phyloP scores from a whole-genome alignment of 2,329 filamentous ascomycete genomes.

The Sphaerulina musiva region DNA sequence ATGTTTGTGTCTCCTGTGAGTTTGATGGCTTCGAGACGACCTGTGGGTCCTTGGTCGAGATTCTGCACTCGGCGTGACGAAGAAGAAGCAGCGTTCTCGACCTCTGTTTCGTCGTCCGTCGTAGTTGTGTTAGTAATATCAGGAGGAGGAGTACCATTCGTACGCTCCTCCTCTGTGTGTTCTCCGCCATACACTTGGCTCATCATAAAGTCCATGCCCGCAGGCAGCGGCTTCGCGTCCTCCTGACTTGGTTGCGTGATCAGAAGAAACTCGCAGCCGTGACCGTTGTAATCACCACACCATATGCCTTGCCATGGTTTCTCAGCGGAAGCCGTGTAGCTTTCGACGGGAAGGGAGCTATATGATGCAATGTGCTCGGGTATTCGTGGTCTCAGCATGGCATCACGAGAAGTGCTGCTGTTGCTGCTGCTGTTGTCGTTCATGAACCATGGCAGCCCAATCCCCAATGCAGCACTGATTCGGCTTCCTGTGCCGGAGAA shows the following conservation, averaged over 20 bases:
- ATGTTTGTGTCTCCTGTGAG: slow-evolving; percentile 88
- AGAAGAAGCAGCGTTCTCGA: background rate
- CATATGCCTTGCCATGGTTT: slow-evolving; percentile 88
- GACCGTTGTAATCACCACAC: slow-evolving; percentile 81
- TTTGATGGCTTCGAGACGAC: slow-evolving; percentile 76
- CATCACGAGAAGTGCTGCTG: slow-evolving; percentile 16
- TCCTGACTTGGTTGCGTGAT: slow-evolving; percentile 64
- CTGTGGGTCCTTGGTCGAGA: slow-evolving; percentile 46
- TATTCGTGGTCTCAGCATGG: slow-evolving; percentile 43
- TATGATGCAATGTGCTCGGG: slow-evolving; percentile 54
- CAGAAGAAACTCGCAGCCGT: slow-evolving; percentile 83
- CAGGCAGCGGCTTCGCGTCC: slow-evolving; percentile 35
- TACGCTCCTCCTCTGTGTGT: slow-evolving; percentile 6
- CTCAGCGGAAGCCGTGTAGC: slow-evolving; percentile 73
- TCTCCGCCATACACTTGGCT: slow-evolving; percentile 28
- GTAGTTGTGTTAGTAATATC: background rate
- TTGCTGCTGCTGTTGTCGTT: background rate
- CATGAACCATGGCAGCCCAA: slow-evolving; percentile 24
- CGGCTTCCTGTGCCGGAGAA: slow-evolving; percentile 24
- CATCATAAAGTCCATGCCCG: slow-evolving; percentile 32
- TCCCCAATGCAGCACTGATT: slow-evolving; percentile 27
- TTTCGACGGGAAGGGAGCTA: slow-evolving; percentile 64
- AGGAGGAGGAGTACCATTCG: too few relatives aligned
- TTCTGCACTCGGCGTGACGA: slow-evolving; percentile 1
- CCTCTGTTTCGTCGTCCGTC: background rate